Base-by-base conservation (phyloP, 2,329 filamentous ascomycete genomes). In the Pseudocercospora fijiensis region DNA sequence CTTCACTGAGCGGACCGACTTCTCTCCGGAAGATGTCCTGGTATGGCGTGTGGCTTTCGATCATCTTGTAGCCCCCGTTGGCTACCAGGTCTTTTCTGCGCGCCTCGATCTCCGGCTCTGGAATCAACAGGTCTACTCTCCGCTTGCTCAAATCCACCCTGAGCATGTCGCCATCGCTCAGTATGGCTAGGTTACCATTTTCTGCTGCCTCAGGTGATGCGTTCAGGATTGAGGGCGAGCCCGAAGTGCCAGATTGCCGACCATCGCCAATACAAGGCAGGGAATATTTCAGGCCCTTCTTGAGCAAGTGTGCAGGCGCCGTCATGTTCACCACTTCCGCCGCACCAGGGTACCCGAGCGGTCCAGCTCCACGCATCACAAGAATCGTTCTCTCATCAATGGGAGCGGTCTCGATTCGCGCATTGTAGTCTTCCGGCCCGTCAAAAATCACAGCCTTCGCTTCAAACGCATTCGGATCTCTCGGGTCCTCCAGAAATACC, bases 211-310 rank as follows among this genome's bases (percentile, higher is more conserved):
- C 83, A 7, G 83, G 83, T 51, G 79, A 83, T 1, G 82, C 83
- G 64, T 85, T 84, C n/a, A 85, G 73, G 57, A 85, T 85, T 0
- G 81, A 84, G 1, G 83, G 83, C 2, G 80, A 83, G 0, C 80
- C 82, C 2, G 83, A 85, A 2, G 83, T 85, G 30, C 83, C 83
- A 7, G 81, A 84, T 69, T 85, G 83, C 53, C 83, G 75, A 0
- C 83, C 83, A 68, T 85, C 83, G 6, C 83, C 83, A 63, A 85
- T 73, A 79, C 55, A 85, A 72, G 52, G 81, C 76, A 66, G 77
- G 70, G 63, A 84, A 72, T 57, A 83, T 80, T 69, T 81, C 28
- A 74, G 58, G 1, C 72, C 72, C 43, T 69, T 69, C 59, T 71
- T 72, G 26, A 74, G 60, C 4, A 74, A 52, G 43, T 70, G 69